A percentile compares a stretch with the other conserved stretches of the same genome.
Conservation (phyloP, 768 basidiomycete genomes). For the Podaxis carcinomalis region DNA sequence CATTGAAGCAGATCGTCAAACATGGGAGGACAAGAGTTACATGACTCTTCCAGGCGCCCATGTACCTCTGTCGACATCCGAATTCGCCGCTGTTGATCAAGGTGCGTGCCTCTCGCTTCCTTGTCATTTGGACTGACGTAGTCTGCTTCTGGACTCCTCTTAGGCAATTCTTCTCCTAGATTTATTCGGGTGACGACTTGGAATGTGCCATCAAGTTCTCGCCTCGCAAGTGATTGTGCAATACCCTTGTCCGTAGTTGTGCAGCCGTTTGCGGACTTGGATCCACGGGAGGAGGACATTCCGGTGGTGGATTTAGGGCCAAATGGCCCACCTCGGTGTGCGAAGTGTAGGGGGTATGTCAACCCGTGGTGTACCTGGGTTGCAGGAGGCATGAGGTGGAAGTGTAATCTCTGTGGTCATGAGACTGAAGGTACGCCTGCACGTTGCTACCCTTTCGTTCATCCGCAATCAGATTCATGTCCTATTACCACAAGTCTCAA, state of each 20-base stretch:
- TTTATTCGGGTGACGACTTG: slow-evolving; percentile 88
- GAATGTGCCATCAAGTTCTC: slow-evolving; percentile 77
- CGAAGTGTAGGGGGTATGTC: slow-evolving; percentile 81
- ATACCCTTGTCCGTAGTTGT: slow-evolving; percentile 83
- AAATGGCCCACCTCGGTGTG: slow-evolving; percentile 79
- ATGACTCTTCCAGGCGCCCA: slow-evolving; percentile 53
- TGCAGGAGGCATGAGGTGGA: slow-evolving; percentile 81
- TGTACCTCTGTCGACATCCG: slow-evolving; percentile 82
- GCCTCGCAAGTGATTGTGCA: slow-evolving; percentile 74
- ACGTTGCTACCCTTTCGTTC: background rate
- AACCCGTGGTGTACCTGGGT: slow-evolving; percentile 92
- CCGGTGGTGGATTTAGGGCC: slow-evolving; percentile 72
- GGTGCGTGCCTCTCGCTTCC: slow-evolving; percentile 31
- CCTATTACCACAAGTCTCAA: slow-evolving; percentile 45
- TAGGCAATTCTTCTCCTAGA: slow-evolving; percentile 88
- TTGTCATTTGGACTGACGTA: slow-evolving; percentile 2
- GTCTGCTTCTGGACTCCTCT: background rate
- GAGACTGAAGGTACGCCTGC: slow-evolving; percentile 73
- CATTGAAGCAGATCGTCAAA: slow-evolving; percentile 72
- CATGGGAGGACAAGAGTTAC: slow-evolving; percentile 72
- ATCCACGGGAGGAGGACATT: slow-evolving; percentile 72
- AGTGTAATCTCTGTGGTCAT: slow-evolving; percentile 85
- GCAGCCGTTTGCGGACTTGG: slow-evolving; percentile 87
- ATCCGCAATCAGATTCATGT: slow-evolving; percentile 8
- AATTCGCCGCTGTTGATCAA: slow-evolving; percentile 90